Conservation (phyloP, 2,329 filamentous ascomycete species). For the Penicillium sp. region DNA sequence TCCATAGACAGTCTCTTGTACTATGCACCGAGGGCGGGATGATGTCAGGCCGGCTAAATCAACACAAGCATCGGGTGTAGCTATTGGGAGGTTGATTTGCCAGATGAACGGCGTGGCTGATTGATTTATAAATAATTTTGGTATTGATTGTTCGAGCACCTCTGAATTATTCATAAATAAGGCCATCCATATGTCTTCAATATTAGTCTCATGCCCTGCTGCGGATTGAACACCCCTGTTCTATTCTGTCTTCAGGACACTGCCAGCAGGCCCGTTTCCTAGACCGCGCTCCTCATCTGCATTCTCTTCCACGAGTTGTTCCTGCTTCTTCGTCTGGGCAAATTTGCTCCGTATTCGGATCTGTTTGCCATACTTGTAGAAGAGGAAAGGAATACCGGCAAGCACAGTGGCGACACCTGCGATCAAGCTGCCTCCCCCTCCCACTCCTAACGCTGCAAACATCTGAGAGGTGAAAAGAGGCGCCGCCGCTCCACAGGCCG, state of each 20-base stretch:
- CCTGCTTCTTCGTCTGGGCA: conserved; percentile 27
- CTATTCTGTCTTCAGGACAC: background rate
- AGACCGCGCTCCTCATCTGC: conserved; percentile 2
- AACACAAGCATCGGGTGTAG: background rate
- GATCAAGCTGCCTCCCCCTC: conserved; percentile 30
- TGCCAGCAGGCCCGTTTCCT: background rate
- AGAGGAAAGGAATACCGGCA: conserved; percentile 41
- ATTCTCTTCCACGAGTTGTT: background rate
- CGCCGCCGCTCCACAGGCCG: conserved; percentile 29
- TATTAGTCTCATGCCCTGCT: background rate
- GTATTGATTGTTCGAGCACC: background rate
- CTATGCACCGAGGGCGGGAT: background rate
- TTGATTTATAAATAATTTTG: background rate
- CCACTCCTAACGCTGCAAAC: conserved; percentile 28
- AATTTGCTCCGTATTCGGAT: conserved; percentile 52
- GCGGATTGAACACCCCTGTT: background rate
- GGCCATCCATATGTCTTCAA: background rate
- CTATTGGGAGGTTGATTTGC: background rate
- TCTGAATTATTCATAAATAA: background rate
- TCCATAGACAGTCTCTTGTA: background rate
- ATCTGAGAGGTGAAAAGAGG: conserved; percentile 32
- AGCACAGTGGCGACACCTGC: conserved; percentile 29
- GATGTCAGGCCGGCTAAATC: background rate
- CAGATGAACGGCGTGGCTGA: background rate
- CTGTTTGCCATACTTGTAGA: conserved; percentile 48